These are phyloP conservation scores for Cytospora leucostoma DNA, from an alignment of 2,329 filamentous ascomycete genomes.

Conservation along the genomic window DNA sequence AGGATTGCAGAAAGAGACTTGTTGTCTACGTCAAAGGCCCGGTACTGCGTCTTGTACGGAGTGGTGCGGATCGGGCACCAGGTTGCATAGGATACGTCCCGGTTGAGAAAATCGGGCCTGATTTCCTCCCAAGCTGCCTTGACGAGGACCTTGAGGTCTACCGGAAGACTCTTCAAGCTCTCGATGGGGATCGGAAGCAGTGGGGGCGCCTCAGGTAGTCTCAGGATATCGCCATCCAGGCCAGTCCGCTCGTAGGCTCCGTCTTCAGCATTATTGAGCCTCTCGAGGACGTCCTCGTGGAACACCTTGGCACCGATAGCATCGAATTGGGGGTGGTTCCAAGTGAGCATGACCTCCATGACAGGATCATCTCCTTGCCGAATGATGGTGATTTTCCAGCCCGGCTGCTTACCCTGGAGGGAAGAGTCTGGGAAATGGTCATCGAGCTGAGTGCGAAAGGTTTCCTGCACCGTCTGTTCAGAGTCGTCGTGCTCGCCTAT, in stretches of 20 bases:
- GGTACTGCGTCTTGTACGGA: conserved; percentile 22
- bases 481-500: conserved; percentile 20
- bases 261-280: conserved; percentile 32
- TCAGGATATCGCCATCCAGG: conserved; percentile 32
- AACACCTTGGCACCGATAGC: conserved; percentile 24
- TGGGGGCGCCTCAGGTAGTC: conserved; percentile 31
- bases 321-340: conserved; percentile 27
- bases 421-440: conserved; percentile 26
- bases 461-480: conserved; percentile 15
- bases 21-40: conserved; percentile 22
- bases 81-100: conserved; percentile 27
- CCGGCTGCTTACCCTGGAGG: conserved; percentile 23
- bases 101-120: conserved; percentile 25
- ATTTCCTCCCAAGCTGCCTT: conserved; percentile 25
- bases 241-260: conserved; percentile 29
- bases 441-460: conserved; percentile 26
- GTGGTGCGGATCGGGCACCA: conserved; percentile 27
- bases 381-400: conserved; percentile 27
- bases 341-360: conserved; percentile 28
- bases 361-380: conserved; percentile 23
- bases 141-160: conserved; percentile 11
- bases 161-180: conserved; percentile 13
- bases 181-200: conserved; percentile 35
- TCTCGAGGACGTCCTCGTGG: conserved; percentile 33
- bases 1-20: conserved; percentile 21